phyloP scores from a whole-genome alignment of 2,329 filamentous ascomycete species.

The Tothia fuscella region DNA sequence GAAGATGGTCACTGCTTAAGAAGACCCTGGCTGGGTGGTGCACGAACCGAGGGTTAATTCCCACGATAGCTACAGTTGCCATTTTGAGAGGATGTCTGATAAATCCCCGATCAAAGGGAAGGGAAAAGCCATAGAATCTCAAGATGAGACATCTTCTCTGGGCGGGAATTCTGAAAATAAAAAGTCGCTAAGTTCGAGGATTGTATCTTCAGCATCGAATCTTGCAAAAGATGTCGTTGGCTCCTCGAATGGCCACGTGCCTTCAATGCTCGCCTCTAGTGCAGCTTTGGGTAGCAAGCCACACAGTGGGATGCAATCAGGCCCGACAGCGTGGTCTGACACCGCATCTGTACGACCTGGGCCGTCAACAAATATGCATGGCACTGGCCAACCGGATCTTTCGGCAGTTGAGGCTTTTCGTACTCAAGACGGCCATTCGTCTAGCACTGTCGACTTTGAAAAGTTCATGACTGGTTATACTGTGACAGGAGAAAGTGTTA shows the following conservation, averaged over 20 bases:
- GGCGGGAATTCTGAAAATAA: too few species aligned
- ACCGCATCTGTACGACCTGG: not conserved
- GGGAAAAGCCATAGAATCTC: too few species aligned
- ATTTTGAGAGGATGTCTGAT: too few species aligned
- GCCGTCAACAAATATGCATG: not conserved
- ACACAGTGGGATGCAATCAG: not conserved
- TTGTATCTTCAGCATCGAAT: constrained; percentile 1
- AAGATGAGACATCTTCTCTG: too few species aligned
- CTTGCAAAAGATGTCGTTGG: not conserved
- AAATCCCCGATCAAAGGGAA: too few species aligned
- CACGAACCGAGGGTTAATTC: too few species aligned
- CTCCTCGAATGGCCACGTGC: not conserved
- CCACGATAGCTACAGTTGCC: too few species aligned
- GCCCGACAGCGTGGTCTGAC: not conserved
- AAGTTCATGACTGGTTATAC: constrained; percentile 1
- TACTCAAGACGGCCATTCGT: not conserved
- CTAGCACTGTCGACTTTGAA: not conserved
- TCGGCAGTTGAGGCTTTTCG: not conserved
- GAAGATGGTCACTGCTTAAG: too few species aligned
- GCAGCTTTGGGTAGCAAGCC: constrained; percentile 3
- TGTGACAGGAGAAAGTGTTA: not conserved
- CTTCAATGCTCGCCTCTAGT: not conserved
- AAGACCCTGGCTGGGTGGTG: too few species aligned
- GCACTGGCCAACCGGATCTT: not conserved
- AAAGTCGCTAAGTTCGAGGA: constrained; percentile 3